Conservation (phyloP, 2,329 filamentous ascomycete species). For the Coniella vitis region DNA sequence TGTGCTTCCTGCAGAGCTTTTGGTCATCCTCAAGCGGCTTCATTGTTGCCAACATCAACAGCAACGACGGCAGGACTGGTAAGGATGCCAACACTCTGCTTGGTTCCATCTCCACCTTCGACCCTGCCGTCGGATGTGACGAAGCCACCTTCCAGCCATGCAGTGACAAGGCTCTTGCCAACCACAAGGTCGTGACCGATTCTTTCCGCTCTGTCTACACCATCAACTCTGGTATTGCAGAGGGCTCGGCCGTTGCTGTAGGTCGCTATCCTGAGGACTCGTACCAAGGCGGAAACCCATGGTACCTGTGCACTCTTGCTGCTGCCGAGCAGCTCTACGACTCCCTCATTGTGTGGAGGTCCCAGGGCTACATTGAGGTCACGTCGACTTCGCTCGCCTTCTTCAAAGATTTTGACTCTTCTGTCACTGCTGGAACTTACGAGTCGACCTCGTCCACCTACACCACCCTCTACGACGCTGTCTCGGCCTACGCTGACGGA, state of each 20-base stretch:
- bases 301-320: constrained; percentile 71
- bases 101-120: constrained; percentile 61
- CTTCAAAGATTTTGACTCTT: constrained; percentile 59
- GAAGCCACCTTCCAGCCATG: constrained; percentile 72
- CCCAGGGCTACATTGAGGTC: constrained; percentile 55
- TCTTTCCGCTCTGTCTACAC: constrained; percentile 65
- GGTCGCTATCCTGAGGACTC: constrained; percentile 66
- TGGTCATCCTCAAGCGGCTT: constrained; percentile 58
- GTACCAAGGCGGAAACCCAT: constrained; percentile 75
- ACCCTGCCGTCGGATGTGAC: constrained; percentile 59
- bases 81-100: constrained; percentile 68
- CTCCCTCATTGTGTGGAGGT: constrained; percentile 65
- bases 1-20: constrained; percentile 69
- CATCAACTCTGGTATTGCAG: constrained; percentile 59
- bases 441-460: constrained; percentile 39
- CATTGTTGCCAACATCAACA: constrained; percentile 62
- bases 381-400: constrained; percentile 60
- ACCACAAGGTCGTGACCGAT: constrained; percentile 69
- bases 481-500: constrained; percentile 50
- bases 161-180: constrained; percentile 60
- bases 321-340: constrained; percentile 77
- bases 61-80: constrained; percentile 54
- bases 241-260: constrained; percentile 53
- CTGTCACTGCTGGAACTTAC: constrained; percentile 57
- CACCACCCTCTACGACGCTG: constrained; percentile 48